Percentiles rank a stretch among this genome's conserved stretches.
Conservation (phyloP, 495 filamentous ascomycete genomes). For the Trichoderma erinaceum region DNA sequence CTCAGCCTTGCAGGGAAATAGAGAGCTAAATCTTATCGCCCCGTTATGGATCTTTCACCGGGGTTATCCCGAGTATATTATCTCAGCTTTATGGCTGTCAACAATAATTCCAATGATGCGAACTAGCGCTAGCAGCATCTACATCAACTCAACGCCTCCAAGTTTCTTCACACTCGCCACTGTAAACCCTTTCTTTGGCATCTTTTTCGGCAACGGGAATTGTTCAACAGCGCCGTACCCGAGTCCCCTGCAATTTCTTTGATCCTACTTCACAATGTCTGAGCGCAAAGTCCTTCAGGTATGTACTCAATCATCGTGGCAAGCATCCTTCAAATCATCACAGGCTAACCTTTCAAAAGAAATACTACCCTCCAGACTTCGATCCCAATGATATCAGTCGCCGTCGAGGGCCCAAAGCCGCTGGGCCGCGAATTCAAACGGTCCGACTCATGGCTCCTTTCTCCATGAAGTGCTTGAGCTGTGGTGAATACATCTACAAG, state of each 20-base stretch:
- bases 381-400: slow-evolving; percentile 78
- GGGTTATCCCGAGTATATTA: neutral
- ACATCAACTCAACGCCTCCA: no score
- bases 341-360: slow-evolving; percentile 22
- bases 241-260: neutral
- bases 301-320: neutral
- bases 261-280: slow-evolving; percentile 1
- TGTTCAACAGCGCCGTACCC: neutral
- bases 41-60: neutral
- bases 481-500: slow-evolving; percentile 95
- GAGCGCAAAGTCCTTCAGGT: slow-evolving; percentile 17
- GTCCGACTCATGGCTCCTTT: slow-evolving; percentile 98
- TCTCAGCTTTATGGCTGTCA: slow-evolving; percentile 11
- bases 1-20: neutral
- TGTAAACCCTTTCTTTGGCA: neutral
- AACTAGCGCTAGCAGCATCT: no score
- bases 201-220: neutral
- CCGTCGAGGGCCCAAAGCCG: slow-evolving; percentile 57
- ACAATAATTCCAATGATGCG: neutral
- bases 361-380: slow-evolving; percentile 96
- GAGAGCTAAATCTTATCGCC: neutral
- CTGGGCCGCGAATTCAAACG: slow-evolving; percentile 74
- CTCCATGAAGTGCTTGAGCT: slow-evolving; percentile 80
- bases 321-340: neutral
- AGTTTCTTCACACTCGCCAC: neutral